phyloP scores from a whole-genome alignment of 2,329 filamentous ascomycete species.

The Calonectria montana region DNA sequence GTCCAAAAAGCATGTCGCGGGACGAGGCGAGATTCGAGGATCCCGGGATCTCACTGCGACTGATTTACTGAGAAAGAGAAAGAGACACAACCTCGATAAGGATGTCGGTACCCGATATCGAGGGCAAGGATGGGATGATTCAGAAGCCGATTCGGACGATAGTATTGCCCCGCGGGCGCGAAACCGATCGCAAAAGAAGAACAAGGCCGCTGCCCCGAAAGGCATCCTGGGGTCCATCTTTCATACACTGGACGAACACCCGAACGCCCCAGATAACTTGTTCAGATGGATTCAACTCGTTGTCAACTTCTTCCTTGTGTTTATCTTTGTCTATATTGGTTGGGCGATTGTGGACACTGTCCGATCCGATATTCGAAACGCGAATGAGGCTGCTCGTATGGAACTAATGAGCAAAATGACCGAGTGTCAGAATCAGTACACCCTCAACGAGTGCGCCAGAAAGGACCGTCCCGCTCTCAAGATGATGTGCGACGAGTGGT shows the following conservation, averaged over 20 bases:
- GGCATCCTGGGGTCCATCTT: conserved; percentile 58
- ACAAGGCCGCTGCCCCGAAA: conserved; percentile 32
- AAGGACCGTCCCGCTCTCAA: conserved; percentile 79
- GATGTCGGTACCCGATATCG: conserved; percentile 63
- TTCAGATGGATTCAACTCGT: conserved; percentile 69
- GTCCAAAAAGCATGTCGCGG: conserved; percentile 59
- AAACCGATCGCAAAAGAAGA: conserved; percentile 40
- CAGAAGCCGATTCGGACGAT: conserved; percentile 62
- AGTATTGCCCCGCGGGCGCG: conserved; percentile 35
- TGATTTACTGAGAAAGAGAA: conserved; percentile 66
- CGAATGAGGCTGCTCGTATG: conserved; percentile 74
- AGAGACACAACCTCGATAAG: conserved; percentile 61
- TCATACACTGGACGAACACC: conserved; percentile 65
- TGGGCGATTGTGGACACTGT: conserved; percentile 78
- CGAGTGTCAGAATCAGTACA: conserved; percentile 78
- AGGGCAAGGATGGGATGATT: conserved; percentile 55
- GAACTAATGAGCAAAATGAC: conserved; percentile 79
- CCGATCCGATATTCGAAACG: conserved; percentile 79
- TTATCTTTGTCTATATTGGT: conserved; percentile 70
- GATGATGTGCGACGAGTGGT: conserved; percentile 81
- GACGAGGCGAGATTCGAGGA: conserved; percentile 73
- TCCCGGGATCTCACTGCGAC: conserved; percentile 51
- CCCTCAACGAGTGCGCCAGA: conserved; percentile 77
- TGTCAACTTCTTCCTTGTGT: conserved; percentile 73
- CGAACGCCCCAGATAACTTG: conserved; percentile 68